A percentile compares a stretch with the other conserved stretches of the same genome.
phyloP scores from a whole-genome alignment of 164 flowering plant genomes.

The Stephania cephalantha region DNA sequence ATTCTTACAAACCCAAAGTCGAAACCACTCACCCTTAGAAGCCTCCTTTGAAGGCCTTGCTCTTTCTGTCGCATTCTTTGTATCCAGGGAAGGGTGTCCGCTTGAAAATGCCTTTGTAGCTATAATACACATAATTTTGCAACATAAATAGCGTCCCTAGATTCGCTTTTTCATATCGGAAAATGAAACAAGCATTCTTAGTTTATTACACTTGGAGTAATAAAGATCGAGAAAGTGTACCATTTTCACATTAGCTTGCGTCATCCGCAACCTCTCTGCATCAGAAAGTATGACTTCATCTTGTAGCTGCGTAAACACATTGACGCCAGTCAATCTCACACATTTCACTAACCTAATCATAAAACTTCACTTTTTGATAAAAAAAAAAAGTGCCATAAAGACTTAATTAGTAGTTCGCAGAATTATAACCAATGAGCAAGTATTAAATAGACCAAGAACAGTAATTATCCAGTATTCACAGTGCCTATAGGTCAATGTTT shows the following conservation, averaged over 20 bases:
- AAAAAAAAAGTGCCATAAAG: no score
- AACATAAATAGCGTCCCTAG: background rate
- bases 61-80: slow-evolving; percentile 84
- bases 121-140: slow-evolving; percentile 23
- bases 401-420: background rate
- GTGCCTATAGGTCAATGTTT: no score
- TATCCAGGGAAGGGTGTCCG: slow-evolving; percentile 86
- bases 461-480: no score
- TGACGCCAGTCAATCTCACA: background rate
- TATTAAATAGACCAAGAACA: no score
- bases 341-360: background rate
- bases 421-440: background rate
- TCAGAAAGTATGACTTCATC: slow-evolving; percentile 93
- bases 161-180: background rate
- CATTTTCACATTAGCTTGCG: slow-evolving; percentile 89
- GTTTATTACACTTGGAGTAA: slow-evolving; percentile 1
- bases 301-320: slow-evolving; percentile 60
- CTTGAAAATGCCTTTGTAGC: slow-evolving; percentile 96
- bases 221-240: slow-evolving; percentile 26
- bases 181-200: background rate
- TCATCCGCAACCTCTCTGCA: slow-evolving; percentile 73
- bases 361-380: background rate
- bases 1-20: background rate
- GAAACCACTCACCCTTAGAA: slow-evolving; percentile 55
- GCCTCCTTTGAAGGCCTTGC: slow-evolving; percentile 88